Percentiles rank a stretch among this genome's conserved stretches.
Evolutionary conservation across 176 grass and related monocot species (phyloP).

Genomic region (Miscanthus lutarioriparius): DNA sequence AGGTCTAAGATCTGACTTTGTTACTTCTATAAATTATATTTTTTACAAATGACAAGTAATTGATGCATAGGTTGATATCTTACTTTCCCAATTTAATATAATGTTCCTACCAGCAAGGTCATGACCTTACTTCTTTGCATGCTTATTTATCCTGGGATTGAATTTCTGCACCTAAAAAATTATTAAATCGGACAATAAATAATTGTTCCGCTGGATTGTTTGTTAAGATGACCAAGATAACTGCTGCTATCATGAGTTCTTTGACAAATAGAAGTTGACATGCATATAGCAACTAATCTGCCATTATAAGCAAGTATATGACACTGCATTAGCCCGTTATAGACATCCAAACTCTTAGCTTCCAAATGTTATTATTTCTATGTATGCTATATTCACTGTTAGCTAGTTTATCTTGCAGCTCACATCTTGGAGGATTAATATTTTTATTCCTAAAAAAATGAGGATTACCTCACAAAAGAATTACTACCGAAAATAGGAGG

Average conservation of each 20-base stretch:
- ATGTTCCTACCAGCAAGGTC: not conserved
- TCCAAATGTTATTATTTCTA: conserved; percentile 3
- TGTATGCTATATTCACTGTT: not conserved
- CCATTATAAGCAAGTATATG: not conserved
- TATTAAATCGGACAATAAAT: not conserved
- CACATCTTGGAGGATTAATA: conserved; percentile 8
- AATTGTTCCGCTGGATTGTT: conserved; percentile 10
- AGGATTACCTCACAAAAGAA: not conserved
- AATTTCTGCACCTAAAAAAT: not conserved
- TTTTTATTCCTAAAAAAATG: not conserved
- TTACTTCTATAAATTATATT: not conserved
- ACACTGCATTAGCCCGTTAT: not conserved
- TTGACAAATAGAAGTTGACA: not conserved
- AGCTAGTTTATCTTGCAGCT: not conserved
- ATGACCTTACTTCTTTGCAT: not conserved
- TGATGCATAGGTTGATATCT: not conserved
- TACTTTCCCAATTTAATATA: not conserved
- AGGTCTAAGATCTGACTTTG: conserved; percentile 46
- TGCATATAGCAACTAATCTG: not conserved
- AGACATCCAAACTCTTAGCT: not conserved
- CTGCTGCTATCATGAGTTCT: not conserved
- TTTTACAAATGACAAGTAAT: not conserved
- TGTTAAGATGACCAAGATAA: not conserved
- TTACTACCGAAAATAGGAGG: not conserved
- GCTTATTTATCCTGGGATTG: not conserved